Base-by-base conservation (phyloP, 2,329 filamentous ascomycete genomes). In the Westerdykella sp. region DNA sequence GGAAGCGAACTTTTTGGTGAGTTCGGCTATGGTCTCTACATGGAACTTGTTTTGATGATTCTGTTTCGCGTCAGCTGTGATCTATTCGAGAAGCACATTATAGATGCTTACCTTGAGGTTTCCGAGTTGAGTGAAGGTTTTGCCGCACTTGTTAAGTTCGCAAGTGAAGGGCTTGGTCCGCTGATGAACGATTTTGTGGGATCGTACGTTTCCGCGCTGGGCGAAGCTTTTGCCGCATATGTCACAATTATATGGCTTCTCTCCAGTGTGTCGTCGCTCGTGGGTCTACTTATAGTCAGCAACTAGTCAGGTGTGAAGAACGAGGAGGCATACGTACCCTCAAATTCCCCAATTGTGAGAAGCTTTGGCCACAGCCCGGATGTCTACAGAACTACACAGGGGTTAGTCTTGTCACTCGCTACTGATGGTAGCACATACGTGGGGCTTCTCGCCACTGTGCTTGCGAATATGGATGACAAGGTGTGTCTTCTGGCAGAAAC, bases 1-100 rank as follows among this genome's bases (percentile, higher is more conserved):
- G 31, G 75, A 74, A 13, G 82, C 78, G 61, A 95, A 93, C 60
- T 83, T 84, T 35, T 72, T 55, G 1, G 84, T 88, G 18, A 95
- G 73, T 12, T 76, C 73, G 46, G 80, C 76, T 32, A 96, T 75
- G 0, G 85, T 84, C n/a, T 78, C 70, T 31, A 79, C 78, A 67
- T 97, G 91, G 63, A 95, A 96, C 60, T 90, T 91, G 71, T 96
- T 96, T 68, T 95, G 88, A 60, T 97, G 91, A 2, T 85, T 87
- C 84, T 88, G 45, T 44, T 21, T 7, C 1, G 11, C 5, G 42
- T 60, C 37, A 63, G 56, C 34, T 34, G 18, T 21, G 11, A 13
- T 28, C 23, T 16, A 14, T 9, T 18, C 12, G 12, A 10, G 9
- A 10, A 21, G n/a, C 6, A 6, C 7, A 3, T 28, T 28, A 3